phyloP scores from a whole-genome alignment of 352 stramenopile species.

The Pythium diclinum region DNA sequence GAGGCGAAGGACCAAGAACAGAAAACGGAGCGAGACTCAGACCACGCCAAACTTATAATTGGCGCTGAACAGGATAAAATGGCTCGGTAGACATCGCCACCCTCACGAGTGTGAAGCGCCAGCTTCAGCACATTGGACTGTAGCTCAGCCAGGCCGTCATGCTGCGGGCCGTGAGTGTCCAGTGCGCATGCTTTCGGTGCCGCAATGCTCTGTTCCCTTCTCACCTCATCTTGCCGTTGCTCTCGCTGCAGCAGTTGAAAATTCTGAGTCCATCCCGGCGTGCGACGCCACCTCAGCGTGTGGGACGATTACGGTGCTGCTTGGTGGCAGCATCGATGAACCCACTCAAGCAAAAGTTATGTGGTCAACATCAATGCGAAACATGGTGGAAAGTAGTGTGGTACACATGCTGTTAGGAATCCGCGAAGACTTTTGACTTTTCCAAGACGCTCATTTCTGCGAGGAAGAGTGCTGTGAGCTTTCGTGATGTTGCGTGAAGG shows the following conservation, averaged over 20 bases:
- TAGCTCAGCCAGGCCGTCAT: too few relatives aligned
- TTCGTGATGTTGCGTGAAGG: slow-evolving; percentile 15
- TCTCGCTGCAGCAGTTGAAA: not conserved
- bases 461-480: not conserved
- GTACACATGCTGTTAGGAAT: too few relatives aligned
- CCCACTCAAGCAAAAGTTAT: not conserved
- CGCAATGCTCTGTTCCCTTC: not conserved
- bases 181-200: not conserved
- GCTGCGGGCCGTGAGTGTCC: too few relatives aligned
- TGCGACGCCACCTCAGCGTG: not conserved
- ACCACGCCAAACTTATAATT: not conserved
- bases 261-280: not conserved
- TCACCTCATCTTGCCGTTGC: not conserved
- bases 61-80: too few relatives aligned
- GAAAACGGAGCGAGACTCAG: not conserved
- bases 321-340: not conserved
- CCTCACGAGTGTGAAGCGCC: too few relatives aligned
- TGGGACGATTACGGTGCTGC: slow-evolving; percentile 8
- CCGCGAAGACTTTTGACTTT: not conserved
- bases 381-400: too few relatives aligned
- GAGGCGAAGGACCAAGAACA: not conserved
- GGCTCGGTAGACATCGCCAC: not conserved
- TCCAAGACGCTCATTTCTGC: not conserved
- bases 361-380: not conserved
- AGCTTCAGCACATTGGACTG: too few relatives aligned